phyloP scores from a whole-genome alignment of 2,329 filamentous ascomycete species.

The Teratosphaeria destructans region DNA sequence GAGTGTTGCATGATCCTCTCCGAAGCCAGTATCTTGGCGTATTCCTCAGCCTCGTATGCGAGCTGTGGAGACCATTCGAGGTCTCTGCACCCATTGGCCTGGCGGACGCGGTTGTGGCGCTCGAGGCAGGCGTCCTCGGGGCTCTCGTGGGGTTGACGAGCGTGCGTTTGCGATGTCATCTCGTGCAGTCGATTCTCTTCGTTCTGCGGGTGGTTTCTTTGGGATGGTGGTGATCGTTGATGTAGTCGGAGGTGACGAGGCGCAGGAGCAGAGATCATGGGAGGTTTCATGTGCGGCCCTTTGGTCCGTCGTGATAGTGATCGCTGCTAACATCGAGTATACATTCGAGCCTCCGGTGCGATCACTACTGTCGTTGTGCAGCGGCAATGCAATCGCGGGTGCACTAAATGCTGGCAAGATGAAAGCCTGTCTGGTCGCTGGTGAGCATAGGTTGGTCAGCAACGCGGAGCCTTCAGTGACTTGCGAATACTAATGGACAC shows the following conservation, averaged over 20 bases:
- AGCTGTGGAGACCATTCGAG: conserved; percentile 8
- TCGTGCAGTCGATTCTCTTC: background rate
- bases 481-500: too few species aligned
- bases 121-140: background rate
- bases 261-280: background rate
- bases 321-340: background rate
- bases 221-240: background rate
- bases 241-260: background rate
- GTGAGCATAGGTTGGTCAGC: too few species aligned
- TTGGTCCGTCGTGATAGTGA: background rate
- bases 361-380: background rate
- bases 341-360: background rate
- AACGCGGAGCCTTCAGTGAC: too few species aligned
- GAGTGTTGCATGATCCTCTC: conserved; percentile 5
- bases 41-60: conserved; percentile 5
- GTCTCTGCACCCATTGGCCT: background rate
- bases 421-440: too few species aligned
- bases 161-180: background rate
- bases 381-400: too few species aligned
- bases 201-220: background rate
- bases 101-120: conserved; percentile 6
- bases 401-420: too few species aligned
- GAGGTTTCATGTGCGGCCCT: background rate
- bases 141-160: background rate
- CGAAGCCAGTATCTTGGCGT: conserved; percentile 6